Evolutionary conservation across 1,139 yeast species (phyloP).

Genomic region (Candida smagusa): DNA sequence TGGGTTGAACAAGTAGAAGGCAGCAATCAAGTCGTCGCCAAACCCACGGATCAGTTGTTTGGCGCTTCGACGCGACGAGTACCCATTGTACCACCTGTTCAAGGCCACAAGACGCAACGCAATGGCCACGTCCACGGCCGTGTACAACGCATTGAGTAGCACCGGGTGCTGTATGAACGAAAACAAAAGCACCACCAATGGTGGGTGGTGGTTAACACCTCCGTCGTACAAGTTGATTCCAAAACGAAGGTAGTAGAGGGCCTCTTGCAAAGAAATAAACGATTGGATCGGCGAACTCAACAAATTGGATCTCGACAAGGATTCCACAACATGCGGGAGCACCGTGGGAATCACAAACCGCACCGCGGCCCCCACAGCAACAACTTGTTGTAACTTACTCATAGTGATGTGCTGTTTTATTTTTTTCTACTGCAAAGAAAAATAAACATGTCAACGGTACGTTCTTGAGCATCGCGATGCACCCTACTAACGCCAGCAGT

Average conservation of each 20-base stretch:
- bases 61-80: conserved; percentile 8
- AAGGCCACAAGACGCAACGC: conserved; percentile 40
- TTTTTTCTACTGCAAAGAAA: background rate
- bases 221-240: conserved; percentile 73
- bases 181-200: conserved; percentile 57
- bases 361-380: conserved; percentile 27
- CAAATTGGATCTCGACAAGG: conserved; percentile 48
- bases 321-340: conserved; percentile 29
- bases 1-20: conserved; percentile 79
- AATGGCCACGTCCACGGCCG: conserved; percentile 39
- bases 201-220: conserved; percentile 85
- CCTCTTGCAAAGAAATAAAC: conserved; percentile 68
- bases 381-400: conserved; percentile 24
- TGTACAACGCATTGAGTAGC: conserved; percentile 33
- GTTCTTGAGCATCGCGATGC: background rate
- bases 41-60: conserved; percentile 16
- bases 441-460: conserved; percentile 3
- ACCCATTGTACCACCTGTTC: conserved; percentile 36
- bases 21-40: conserved; percentile 46
- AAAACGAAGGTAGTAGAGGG: conserved; percentile 63
- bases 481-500: conserved; percentile 3
- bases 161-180: conserved; percentile 30
- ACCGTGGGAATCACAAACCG: conserved; percentile 32
- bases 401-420: conserved; percentile 8
- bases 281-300: conserved; percentile 79